Percentiles rank a stretch among this genome's conserved stretches.
These are phyloP conservation scores for Globisporangium alternatum DNA, from an alignment of 352 stramenopile species.

Conservation along the genomic window DNA sequence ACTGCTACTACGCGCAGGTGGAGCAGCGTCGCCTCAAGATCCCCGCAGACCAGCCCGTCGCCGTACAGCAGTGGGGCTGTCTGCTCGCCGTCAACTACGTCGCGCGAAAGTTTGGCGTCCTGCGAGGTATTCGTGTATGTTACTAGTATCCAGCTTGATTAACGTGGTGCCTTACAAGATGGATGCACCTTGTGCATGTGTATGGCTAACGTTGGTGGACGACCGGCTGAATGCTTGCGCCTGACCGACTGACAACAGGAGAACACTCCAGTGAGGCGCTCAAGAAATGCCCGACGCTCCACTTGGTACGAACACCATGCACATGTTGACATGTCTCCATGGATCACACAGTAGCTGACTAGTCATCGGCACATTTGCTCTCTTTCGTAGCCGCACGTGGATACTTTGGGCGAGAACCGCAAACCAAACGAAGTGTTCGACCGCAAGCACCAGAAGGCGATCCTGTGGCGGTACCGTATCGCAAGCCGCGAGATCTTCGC, in stretches of 20 bases:
- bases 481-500: conserved; percentile 79
- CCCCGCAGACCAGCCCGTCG: conserved; percentile 53
- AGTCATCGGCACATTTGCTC: not conserved
- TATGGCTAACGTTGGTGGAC: not conserved
- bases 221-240: not conserved
- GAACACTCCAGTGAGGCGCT: conserved; percentile 55
- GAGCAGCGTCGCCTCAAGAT: conserved; percentile 75
- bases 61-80: conserved; percentile 84
- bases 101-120: conserved; percentile 67
- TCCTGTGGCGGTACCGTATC: conserved; percentile 71
- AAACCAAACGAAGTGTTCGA: conserved; percentile 59
- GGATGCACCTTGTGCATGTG: not conserved
- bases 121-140: conserved; percentile 34
- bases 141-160: not conserved
- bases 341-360: not conserved
- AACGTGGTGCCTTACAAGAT: not conserved
- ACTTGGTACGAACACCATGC: conserved; percentile 42
- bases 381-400: conserved; percentile 63
- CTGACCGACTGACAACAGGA: conserved; percentile 31
- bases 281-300: conserved; percentile 79
- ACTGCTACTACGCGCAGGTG: conserved; percentile 89
- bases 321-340: too few relatives aligned
- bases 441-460: conserved; percentile 78
- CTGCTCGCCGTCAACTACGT: conserved; percentile 85
- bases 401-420: conserved; percentile 76